Conservation (phyloP, 2,329 filamentous ascomycete species). For the Ophiostoma tasmaniense region DNA sequence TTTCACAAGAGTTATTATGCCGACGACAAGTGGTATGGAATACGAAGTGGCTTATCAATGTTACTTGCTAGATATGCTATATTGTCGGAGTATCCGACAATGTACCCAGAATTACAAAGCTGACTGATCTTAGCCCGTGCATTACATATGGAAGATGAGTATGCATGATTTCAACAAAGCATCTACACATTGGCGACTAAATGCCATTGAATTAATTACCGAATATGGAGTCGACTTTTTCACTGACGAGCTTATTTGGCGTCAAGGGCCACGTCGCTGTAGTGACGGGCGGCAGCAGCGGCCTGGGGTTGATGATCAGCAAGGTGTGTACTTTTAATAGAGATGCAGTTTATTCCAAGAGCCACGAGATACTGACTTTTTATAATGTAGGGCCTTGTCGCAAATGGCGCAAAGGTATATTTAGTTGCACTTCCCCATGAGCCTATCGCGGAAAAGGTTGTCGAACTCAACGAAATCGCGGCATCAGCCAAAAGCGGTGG, state of each 20-base stretch:
- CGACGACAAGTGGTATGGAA: too few relatives aligned
- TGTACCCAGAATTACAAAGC: neutral
- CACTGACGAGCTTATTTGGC: slow-evolving; percentile 7
- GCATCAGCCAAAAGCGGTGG: slow-evolving; percentile 23
- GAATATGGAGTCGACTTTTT: slow-evolving; percentile 9
- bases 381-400: slow-evolving; percentile 36
- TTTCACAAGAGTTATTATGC: too few relatives aligned
- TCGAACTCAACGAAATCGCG: slow-evolving; percentile 50
- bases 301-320: slow-evolving; percentile 29
- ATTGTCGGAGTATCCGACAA: neutral
- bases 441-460: slow-evolving; percentile 52
- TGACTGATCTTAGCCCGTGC: too few relatives aligned
- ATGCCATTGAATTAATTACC: too few relatives aligned
- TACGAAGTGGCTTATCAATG: neutral
- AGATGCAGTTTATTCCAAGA: neutral
- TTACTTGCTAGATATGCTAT: too few relatives aligned
- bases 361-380: neutral
- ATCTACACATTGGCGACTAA: neutral
- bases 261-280: slow-evolving; percentile 29
- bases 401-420: slow-evolving; percentile 62
- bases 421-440: slow-evolving; percentile 57
- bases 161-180: neutral
- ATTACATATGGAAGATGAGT: too few relatives aligned
- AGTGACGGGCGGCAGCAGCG: slow-evolving; percentile 28
- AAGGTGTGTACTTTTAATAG: slow-evolving; percentile 8